Evolutionary conservation across 2,329 filamentous ascomycete genomes (phyloP), one percentile per base, ranked within the genome.

Genomic region (Aspergillus sojae): DNA sequence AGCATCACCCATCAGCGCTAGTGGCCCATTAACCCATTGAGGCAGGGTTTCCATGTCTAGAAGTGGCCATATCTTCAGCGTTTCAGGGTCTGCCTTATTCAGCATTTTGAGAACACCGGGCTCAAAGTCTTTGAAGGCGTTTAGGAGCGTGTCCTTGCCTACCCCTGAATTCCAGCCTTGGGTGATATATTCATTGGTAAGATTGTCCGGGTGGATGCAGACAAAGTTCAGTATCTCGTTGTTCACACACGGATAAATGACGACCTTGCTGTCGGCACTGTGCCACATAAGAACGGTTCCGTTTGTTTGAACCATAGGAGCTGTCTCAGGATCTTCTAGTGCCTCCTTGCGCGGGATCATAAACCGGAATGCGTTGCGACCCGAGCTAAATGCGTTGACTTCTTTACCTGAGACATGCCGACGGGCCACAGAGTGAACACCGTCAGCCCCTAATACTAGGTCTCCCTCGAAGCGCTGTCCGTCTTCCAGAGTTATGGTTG

Each of bases 1-100:
- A 0, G 89, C 88, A 71, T 91, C 89, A 0, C 89, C 89, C 0
- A 91, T 74, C 0, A 91, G 73, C 1, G 82, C 87, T 21, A 90
- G 71, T 5, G 79, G 81, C 0, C 76, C 84, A 2, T 84, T 81
- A 0, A 80, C 78, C 84, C 87, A 91, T 0, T 76, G 80, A 0
- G 83, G 81, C 19, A 91, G 73, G 1, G 81, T 76, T 4, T 85
- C 82, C 85, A 90, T 89, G 66, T 91, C 89, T 4, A 88, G 72
- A 1, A 90, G 74, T 26, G 81, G 83, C 87, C 86, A 90, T 0
- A 87, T 76, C 60, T 84, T 87, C 23, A 88, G 69, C 0, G 77
- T 78, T 0, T 77, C 70, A 0, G 79, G 74, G n/a, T 83, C 79
- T 0, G 77, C 82, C 67, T 83, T 82, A 5, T 58, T 62, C 14